Conservation (phyloP, 257 asterid species). For the Ilex asprella region DNA sequence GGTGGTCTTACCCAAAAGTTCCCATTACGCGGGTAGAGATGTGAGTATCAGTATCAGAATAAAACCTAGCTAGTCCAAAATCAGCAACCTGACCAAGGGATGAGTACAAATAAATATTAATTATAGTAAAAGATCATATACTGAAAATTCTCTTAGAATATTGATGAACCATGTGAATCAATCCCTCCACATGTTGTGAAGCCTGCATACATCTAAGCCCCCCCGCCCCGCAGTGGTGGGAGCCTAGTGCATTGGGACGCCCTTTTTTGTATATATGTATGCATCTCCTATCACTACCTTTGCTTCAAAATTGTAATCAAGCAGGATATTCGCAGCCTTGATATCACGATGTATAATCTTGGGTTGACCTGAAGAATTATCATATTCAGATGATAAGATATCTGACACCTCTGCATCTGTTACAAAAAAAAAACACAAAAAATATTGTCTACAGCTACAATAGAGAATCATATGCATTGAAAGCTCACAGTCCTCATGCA, state of each 20-base stretch:
- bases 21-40: constrained; percentile 97
- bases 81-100: constrained; percentile 70
- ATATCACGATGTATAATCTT: constrained; percentile 86
- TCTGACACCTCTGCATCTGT: neutral
- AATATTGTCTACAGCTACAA: neutral
- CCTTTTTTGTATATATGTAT: no score
- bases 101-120: constrained; percentile 10
- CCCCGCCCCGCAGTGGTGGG: no score
- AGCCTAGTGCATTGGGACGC: no score
- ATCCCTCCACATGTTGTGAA: no score
- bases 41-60: constrained; percentile 77
- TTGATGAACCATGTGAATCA: no score
- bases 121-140: no score
- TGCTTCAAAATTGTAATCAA: constrained; percentile 70
- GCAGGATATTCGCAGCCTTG: constrained; percentile 82
- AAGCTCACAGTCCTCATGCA: constrained; percentile 84
- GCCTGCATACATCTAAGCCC: no score
- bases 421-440: no score
- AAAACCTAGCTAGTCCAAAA: constrained; percentile 89
- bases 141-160: no score
- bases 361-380: constrained; percentile 61
- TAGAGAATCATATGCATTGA: constrained; percentile 8
- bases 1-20: constrained; percentile 68
- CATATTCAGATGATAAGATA: constrained; percentile 1
- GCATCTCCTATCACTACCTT: constrained; percentile 33